These are phyloP conservation scores for Miscanthus lutarioriparius DNA, from an alignment of 176 grass and related monocot species.

Conservation along the genomic window DNA sequence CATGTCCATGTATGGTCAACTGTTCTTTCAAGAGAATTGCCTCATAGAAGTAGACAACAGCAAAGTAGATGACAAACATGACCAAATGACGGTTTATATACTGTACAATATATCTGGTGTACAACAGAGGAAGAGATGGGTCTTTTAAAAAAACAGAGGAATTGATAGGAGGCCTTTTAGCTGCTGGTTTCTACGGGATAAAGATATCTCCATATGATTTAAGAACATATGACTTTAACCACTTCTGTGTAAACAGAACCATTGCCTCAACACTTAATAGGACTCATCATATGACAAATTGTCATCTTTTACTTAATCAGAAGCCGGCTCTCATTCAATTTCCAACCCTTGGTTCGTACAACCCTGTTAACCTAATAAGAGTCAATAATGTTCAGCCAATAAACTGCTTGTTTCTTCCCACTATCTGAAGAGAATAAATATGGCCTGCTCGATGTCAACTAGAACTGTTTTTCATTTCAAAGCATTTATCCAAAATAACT, in stretches of 20 bases:
- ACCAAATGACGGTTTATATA: not conserved
- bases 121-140: not conserved
- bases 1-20: not conserved
- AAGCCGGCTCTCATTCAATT: constrained; percentile 12
- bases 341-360: not conserved
- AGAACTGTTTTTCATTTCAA: too few species aligned
- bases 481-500: not conserved
- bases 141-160: not conserved
- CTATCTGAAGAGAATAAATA: not conserved
- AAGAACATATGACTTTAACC: not conserved
- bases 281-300: not conserved
- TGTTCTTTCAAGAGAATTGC: constrained; percentile 8
- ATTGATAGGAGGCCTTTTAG: not conserved
- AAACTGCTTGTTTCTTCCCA: not conserved
- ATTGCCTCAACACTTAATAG: not conserved
- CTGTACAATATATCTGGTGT: not conserved
- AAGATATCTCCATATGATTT: not conserved
- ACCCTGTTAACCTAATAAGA: not conserved
- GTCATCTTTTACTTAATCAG: constrained; percentile 3
- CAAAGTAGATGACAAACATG: constrained; percentile 19
- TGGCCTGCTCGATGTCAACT: not conserved
- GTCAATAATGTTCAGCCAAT: not conserved
- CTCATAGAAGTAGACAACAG: not conserved
- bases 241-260: constrained; percentile 1
- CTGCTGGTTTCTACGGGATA: not conserved